A percentile compares a stretch with the other conserved stretches of the same genome.
These are phyloP conservation scores for Nakazawaea ernobii DNA, from an alignment of 805 yeast genomes.

Conservation along the genomic window DNA sequence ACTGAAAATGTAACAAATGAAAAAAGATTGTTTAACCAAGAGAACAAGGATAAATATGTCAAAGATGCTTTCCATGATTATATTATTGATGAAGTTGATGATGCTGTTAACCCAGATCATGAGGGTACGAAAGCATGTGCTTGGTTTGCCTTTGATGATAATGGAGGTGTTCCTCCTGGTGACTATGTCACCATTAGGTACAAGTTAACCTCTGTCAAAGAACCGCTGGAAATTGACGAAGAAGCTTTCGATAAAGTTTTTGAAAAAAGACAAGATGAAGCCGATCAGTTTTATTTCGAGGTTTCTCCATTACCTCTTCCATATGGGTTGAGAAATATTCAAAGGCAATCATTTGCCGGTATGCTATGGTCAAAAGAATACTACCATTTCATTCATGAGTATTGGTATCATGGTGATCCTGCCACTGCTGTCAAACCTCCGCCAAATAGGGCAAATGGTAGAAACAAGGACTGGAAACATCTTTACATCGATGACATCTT, in stretches of 20 bases:
- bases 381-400: conserved; percentile 77
- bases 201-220: conserved; percentile 34
- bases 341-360: conserved; percentile 93
- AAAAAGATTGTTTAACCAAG: conserved; percentile 56
- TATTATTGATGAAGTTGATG: conserved; percentile 53
- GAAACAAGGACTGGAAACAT: conserved; percentile 87
- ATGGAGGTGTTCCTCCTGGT: conserved; percentile 78
- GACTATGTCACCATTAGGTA: conserved; percentile 84
- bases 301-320: conserved; percentile 80
- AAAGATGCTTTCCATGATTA: conserved; percentile 92
- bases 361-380: conserved; percentile 91
- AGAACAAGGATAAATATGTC: conserved; percentile 53
- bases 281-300: conserved; percentile 89
- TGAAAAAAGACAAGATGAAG: conserved; percentile 73
- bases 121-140: conserved; percentile 84
- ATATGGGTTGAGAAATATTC: conserved; percentile 73
- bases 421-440: conserved; percentile 70
- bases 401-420: conserved; percentile 88
- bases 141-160: conserved; percentile 71
- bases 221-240: conserved; percentile 51
- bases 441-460: conserved; percentile 73
- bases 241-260: conserved; percentile 65
- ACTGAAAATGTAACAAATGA: conserved; percentile 89
- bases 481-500: conserved; percentile 81
- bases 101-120: conserved; percentile 62